A percentile compares a stretch with the other conserved stretches of the same genome.
phyloP scores from a whole-genome alignment of 108 stramenopile species.

The Ochromonas danica region DNA sequence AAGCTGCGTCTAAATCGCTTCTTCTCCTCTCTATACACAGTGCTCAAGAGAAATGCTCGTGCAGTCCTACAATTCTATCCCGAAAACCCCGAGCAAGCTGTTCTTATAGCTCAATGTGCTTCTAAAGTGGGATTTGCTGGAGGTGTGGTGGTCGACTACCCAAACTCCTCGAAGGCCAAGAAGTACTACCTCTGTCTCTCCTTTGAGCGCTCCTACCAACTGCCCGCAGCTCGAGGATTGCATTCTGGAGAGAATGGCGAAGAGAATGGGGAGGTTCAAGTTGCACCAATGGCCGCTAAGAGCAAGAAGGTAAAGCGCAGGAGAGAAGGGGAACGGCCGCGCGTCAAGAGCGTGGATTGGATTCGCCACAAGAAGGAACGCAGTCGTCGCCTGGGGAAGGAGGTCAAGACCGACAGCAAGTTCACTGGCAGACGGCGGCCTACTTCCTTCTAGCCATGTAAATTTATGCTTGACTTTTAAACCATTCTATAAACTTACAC shows the following conservation, averaged over 20 bases:
- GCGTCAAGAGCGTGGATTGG: conserved; percentile 82
- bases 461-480: too few relatives aligned
- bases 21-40: conserved; percentile 88
- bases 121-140: conserved; percentile 88
- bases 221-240: conserved; percentile 63
- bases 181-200: conserved; percentile 96
- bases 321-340: conserved; percentile 27
- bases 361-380: conserved; percentile 93
- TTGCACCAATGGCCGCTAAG: not conserved
- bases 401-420: conserved; percentile 86
- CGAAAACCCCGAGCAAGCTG: conserved; percentile 87
- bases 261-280: not conserved
- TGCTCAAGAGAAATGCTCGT: conserved; percentile 80
- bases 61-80: conserved; percentile 99
- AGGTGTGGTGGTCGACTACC: conserved; percentile 98
- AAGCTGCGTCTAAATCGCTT: conserved; percentile 82
- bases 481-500: too few relatives aligned
- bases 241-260: not conserved
- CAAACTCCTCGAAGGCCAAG: conserved; percentile 98
- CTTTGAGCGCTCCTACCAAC: conserved; percentile 74
- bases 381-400: conserved; percentile 85
- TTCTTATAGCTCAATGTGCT: conserved; percentile 87
- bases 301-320: conserved; percentile 34
- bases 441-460: not conserved
- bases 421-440: conserved; percentile 88